phyloP scores from a whole-genome alignment of 441 rosid genomes.

The Syzygium malaccense region DNA sequence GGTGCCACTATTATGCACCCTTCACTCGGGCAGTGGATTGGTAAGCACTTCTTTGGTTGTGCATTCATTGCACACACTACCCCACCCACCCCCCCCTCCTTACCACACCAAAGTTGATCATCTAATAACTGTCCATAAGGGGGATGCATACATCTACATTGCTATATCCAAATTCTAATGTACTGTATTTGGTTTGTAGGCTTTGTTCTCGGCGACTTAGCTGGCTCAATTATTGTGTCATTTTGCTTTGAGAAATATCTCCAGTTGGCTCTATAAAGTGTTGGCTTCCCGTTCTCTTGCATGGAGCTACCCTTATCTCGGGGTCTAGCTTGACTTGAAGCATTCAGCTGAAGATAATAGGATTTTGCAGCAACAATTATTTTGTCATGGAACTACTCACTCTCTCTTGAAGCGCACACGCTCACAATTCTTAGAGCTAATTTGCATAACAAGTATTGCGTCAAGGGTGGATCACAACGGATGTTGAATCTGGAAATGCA shows the following conservation, averaged over 20 bases:
- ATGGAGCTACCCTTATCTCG: not conserved
- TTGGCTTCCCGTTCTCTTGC: not conserved
- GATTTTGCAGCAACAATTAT: not conserved
- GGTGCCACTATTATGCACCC: constrained; percentile 69
- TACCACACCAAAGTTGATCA: not conserved
- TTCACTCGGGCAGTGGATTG: constrained; percentile 82
- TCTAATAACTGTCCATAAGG: not conserved
- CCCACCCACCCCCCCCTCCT: not conserved
- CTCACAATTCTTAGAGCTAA: not conserved
- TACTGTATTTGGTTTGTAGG: constrained; percentile 34
- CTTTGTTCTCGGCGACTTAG: constrained; percentile 70
- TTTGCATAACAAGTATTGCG: not conserved
- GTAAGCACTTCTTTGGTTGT: constrained; percentile 24
- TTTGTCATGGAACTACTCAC: not conserved
- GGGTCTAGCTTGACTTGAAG: not conserved
- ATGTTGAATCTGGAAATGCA: too few relatives aligned
- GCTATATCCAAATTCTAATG: not conserved
- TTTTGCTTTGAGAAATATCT: constrained; percentile 58
- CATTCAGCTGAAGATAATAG: not conserved
- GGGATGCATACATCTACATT: not conserved
- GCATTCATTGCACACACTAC: not conserved
- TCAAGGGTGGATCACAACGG: not conserved
- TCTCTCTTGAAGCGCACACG: not conserved
- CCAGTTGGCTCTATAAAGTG: constrained; percentile 35
- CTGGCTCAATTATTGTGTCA: constrained; percentile 64